These are phyloP conservation scores for Chaetoceros muelleri DNA, from an alignment of 108 stramenopile genomes.

Conservation along the genomic window DNA sequence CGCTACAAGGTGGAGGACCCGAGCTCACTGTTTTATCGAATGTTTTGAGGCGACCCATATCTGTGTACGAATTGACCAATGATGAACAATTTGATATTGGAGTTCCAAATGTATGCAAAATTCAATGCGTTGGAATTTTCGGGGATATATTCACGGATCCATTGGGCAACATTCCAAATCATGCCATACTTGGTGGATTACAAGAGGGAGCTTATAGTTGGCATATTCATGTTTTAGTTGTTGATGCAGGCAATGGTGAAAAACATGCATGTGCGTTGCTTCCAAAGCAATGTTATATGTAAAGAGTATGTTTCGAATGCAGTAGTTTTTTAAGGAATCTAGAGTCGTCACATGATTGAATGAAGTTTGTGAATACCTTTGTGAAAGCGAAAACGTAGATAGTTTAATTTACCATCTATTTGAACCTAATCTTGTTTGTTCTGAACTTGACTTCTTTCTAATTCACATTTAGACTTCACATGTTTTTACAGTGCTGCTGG, in stretches of 20 bases:
- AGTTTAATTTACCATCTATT: too few species aligned
- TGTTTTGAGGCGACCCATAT: constrained; percentile 66
- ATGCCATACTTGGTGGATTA: constrained; percentile 19
- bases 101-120: constrained; percentile 10
- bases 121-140: constrained; percentile 52
- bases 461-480: too few species aligned
- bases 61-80: constrained; percentile 49
- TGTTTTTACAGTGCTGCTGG: too few species aligned
- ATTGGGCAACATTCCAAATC: constrained; percentile 34
- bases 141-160: constrained; percentile 59
- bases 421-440: too few species aligned
- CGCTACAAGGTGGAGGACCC: constrained; percentile 63
- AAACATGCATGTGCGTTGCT: constrained; percentile 68
- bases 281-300: constrained; percentile 13
- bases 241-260: constrained; percentile 33
- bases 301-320: too few species aligned
- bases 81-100: neutral
- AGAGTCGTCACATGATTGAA: too few species aligned
- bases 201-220: constrained; percentile 44
- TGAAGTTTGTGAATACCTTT: too few species aligned
- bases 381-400: too few species aligned
- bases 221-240: constrained; percentile 60
- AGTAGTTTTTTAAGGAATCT: too few species aligned
- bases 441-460: too few species aligned
- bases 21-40: constrained; percentile 65